These are phyloP conservation scores for Roridomyces roridus DNA, from an alignment of 768 basidiomycete genomes.

Conservation along the genomic window DNA sequence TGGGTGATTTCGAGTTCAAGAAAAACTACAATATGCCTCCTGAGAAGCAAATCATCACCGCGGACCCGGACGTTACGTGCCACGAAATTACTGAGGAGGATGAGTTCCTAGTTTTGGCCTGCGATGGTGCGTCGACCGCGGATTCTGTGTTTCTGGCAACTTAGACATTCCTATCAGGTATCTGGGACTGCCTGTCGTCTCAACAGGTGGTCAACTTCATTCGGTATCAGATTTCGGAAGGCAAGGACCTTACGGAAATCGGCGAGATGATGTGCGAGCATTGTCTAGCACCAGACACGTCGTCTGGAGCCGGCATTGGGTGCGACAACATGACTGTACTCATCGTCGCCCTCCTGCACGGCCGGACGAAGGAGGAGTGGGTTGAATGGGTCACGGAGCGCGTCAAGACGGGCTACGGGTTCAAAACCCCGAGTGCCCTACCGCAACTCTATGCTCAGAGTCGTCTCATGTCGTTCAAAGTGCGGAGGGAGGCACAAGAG, in stretches of 20 bases:
- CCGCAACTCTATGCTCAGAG: conserved; percentile 79
- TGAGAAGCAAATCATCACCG: conserved; percentile 93
- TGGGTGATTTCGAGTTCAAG: conserved; percentile 99
- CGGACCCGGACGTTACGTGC: conserved; percentile 87
- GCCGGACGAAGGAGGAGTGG: conserved; percentile 92
- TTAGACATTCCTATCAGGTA: conserved; percentile 62
- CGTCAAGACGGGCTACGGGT: conserved; percentile 77
- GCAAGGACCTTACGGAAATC: conserved; percentile 81
- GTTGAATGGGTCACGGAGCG: conserved; percentile 87
- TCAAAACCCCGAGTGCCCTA: conserved; percentile 73
- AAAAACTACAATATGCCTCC: conserved; percentile 83
- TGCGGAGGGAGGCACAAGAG: conserved; percentile 64
- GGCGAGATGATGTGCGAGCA: conserved; percentile 90
- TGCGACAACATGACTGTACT: conserved; percentile 99
- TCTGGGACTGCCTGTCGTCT: conserved; percentile 96
- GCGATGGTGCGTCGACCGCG: conserved; percentile 74
- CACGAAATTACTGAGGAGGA: conserved; percentile 89
- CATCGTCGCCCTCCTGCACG: conserved; percentile 86
- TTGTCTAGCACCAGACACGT: conserved; percentile 93
- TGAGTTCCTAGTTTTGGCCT: conserved; percentile 96
- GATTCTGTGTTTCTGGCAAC: background rate
- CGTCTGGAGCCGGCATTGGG: conserved; percentile 90
- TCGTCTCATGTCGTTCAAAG: conserved; percentile 67
- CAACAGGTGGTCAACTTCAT: conserved; percentile 93
- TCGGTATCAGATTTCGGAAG: conserved; percentile 80